Evolutionary conservation across 441 rosid species (phyloP), one percentile per base, ranked within the genome.

Genomic region (Omphalea diandra): DNA sequence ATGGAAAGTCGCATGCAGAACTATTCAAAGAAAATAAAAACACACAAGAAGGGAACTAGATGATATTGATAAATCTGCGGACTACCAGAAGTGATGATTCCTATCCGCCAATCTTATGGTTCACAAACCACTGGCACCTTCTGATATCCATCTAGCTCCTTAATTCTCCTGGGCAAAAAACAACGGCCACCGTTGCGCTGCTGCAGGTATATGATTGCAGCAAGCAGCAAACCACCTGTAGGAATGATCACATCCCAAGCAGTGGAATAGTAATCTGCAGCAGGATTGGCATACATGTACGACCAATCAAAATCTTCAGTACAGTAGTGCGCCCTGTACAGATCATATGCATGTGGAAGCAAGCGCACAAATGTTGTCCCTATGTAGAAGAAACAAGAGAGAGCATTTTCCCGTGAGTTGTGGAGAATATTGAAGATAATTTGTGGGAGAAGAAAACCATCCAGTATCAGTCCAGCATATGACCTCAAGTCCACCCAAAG

Each of bases 381-480:
- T 0, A 76, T 7, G 64, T 89, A 92, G 75, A 88, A 92, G 27
- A 82, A 73, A 52, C 71, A 60, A 56, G 97, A 80, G 29, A 94
- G 93, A 58, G 90, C 71, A 71, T 83, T 77, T 70, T 75, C 77
- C 11, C 56, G 78, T 0, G 90, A 78, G 82, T 81, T 82, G 47
- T 80, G 75, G 70, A 90, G 81, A 22, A 85, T 26, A 80, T 90
- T 94, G 81, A 92, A 80, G 63, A 92, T 63, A 71, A 95, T 83
- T 75, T 90, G 98, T 41, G 98, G 99, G 55, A 92, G 78, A 69
- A 90, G 86, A 86, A 88, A 92, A n/a, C 86, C 86, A 33, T 94
- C 98, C 54, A 89, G 82, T 67, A 92, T 60, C 74, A 92, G 78
- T 18, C 99, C 99, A 1, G 84, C 90, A 20, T 88, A 92, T 44